Evolutionary conservation across 2,329 filamentous ascomycete species (phyloP).

Genomic region (Alternaria triticimaculans): DNA sequence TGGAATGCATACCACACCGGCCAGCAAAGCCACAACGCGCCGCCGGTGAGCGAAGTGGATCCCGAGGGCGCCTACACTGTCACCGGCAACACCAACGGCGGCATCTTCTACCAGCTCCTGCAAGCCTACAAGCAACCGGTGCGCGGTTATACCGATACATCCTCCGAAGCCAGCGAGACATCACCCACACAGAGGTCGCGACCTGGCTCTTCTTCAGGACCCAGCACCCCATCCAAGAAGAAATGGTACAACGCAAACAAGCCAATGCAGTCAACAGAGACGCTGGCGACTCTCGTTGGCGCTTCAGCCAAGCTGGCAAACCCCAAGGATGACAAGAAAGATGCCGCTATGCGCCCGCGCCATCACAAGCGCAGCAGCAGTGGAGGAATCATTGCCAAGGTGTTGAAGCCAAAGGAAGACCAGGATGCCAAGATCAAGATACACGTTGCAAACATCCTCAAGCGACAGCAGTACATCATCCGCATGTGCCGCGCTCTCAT

Average conservation of each 20-base stretch:
- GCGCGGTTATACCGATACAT: conserved; percentile 16
- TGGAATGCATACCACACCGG: conserved; percentile 25
- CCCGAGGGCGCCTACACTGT: conserved; percentile 33
- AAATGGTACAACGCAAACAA: conserved; percentile 44
- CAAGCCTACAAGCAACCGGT: conserved; percentile 40
- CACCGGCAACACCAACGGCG: conserved; percentile 36
- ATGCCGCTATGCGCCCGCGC: conserved; percentile 17
- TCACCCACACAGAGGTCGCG: conserved; percentile 14
- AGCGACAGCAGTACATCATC: conserved; percentile 82
- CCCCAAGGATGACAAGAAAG: conserved; percentile 31
- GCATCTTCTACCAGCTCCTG: conserved; percentile 42
- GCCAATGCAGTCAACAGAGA: conserved; percentile 34
- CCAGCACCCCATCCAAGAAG: conserved; percentile 32
- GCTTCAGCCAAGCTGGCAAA: conserved; percentile 39
- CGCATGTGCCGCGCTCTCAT: conserved; percentile 86
- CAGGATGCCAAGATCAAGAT: conserved; percentile 64
- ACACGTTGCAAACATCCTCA: conserved; percentile 72
- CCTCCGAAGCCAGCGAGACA: conserved; percentile 24
- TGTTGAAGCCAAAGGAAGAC: conserved; percentile 45
- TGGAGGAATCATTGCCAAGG: conserved; percentile 31
- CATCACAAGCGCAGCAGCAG: conserved; percentile 33
- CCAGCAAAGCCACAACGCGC: conserved; percentile 3
- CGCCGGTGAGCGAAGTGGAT: conserved; percentile 10
- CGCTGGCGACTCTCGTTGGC: conserved; percentile 38
- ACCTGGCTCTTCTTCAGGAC: conserved; percentile 31